A percentile compares a stretch with the other conserved stretches of the same genome.
Conservation (phyloP, 2,329 filamentous ascomycete species). For the Beauveria bassiana region DNA sequence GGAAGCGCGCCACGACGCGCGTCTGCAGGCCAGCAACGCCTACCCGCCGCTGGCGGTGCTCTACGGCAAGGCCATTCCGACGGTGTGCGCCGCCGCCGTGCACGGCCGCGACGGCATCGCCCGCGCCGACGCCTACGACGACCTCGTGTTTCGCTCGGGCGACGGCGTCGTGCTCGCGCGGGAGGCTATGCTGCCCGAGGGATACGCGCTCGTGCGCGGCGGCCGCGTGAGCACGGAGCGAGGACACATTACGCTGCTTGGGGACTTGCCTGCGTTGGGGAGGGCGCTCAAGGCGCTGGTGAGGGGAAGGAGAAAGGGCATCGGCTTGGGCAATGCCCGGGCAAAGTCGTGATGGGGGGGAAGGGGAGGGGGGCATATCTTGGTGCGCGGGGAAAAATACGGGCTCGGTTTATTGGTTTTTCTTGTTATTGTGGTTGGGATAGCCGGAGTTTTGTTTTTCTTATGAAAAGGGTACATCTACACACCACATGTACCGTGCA, state of each 20-base stretch:
- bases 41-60: conserved; percentile 81
- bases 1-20: conserved; percentile 56
- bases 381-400: background rate
- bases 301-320: conserved; percentile 60
- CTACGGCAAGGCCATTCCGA: conserved; percentile 81
- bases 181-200: conserved; percentile 76
- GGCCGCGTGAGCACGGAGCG: conserved; percentile 73
- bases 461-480: too few species aligned
- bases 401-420: too few species aligned
- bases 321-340: conserved; percentile 46
- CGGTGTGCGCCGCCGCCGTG: conserved; percentile 75
- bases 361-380: too few species aligned
- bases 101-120: conserved; percentile 65
- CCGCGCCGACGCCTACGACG: conserved; percentile 72
- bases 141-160: conserved; percentile 76
- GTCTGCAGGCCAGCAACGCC: conserved; percentile 54
- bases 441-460: too few species aligned
- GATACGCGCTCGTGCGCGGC: conserved; percentile 65
- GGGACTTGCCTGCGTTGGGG: conserved; percentile 76
- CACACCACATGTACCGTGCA: too few species aligned
- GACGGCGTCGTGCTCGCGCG: conserved; percentile 84
- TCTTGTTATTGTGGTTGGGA: too few species aligned
- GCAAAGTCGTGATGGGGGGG: background rate
- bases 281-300: conserved; percentile 62
- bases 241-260: conserved; percentile 80